phyloP scores from a whole-genome alignment of 2,329 filamentous ascomycete genomes.

The Penicillium glabrum region DNA sequence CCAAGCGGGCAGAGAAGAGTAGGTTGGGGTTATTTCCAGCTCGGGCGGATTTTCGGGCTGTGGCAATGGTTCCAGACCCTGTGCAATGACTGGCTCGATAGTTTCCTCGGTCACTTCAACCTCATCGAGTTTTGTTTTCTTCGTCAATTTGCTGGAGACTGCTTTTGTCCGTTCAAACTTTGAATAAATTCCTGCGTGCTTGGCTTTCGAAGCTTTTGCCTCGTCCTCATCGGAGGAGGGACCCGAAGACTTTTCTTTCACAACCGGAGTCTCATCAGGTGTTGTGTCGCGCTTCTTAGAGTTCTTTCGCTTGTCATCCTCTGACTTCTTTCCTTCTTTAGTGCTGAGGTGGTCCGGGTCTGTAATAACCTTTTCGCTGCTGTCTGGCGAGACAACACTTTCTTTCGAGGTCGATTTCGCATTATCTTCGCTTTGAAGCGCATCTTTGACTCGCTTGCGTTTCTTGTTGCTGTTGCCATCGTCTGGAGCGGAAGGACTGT shows the following conservation, averaged over 20 bases:
- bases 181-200: constrained; percentile 38
- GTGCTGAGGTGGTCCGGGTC: constrained; percentile 17
- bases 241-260: constrained; percentile 4
- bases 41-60: constrained; percentile 64
- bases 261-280: constrained; percentile 28
- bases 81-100: constrained; percentile 33
- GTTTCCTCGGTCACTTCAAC: constrained; percentile 13
- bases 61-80: constrained; percentile 75
- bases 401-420: constrained; percentile 27
- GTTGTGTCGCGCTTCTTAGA: constrained; percentile 9
- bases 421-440: constrained; percentile 33
- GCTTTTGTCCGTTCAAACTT: constrained; percentile 40
- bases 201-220: constrained; percentile 25
- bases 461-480: constrained; percentile 31
- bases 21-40: constrained; percentile 61
- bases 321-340: constrained; percentile 32
- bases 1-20: constrained; percentile 79
- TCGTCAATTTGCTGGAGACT: constrained; percentile 38
- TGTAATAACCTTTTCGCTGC: constrained; percentile 27
- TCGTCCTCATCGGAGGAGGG: constrained; percentile 3
- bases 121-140: constrained; percentile 11
- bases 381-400: constrained; percentile 28
- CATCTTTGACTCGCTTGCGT: constrained; percentile 22
- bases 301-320: constrained; percentile 39
- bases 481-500: constrained; percentile 22